Evolutionary conservation across 768 basidiomycete genomes (phyloP).

Genomic region (Rhizopogon sp.): DNA sequence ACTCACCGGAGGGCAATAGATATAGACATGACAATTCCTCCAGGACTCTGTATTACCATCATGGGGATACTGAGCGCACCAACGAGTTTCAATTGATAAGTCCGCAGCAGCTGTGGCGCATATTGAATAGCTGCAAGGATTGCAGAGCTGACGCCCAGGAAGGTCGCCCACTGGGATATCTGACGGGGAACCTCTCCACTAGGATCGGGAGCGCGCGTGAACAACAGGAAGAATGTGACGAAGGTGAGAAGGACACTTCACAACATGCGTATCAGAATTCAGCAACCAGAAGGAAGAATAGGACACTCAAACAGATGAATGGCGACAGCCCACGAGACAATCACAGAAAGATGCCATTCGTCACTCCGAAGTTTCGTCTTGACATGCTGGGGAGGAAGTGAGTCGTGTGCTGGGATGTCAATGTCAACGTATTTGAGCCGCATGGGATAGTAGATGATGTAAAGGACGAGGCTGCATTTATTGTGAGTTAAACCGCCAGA

Average conservation of each 20-base stretch:
- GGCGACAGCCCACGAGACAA: slow-evolving; percentile 64
- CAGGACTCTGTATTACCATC: slow-evolving; percentile 94
- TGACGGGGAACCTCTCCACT: slow-evolving; percentile 31
- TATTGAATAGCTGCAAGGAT: slow-evolving; percentile 82
- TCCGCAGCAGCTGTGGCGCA: slow-evolving; percentile 78
- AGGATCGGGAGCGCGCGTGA: slow-evolving; percentile 34
- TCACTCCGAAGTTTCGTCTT: slow-evolving; percentile 50
- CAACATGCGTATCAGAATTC: not conserved
- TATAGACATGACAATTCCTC: slow-evolving; percentile 80
- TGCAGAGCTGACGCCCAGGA: slow-evolving; percentile 80
- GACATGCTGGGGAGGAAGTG: slow-evolving; percentile 34
- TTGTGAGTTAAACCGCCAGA: not conserved
- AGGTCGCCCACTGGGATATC: slow-evolving; percentile 68
- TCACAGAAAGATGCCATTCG: slow-evolving; percentile 76
- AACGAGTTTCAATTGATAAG: slow-evolving; percentile 74
- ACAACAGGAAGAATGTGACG: slow-evolving; percentile 59
- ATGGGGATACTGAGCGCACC: slow-evolving; percentile 92
- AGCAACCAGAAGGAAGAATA: not conserved
- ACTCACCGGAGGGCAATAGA: slow-evolving; percentile 67
- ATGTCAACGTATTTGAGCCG: slow-evolving; percentile 67
- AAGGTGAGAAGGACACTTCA: slow-evolving; percentile 50
- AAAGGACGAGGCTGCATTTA: slow-evolving; percentile 71
- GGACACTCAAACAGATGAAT: slow-evolving; percentile 64
- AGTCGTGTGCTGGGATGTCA: slow-evolving; percentile 36
- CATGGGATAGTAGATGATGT: slow-evolving; percentile 87